Base-by-base conservation (phyloP, 1,284 basidiomycete species). In the Rhodotorula sp. region DNA sequence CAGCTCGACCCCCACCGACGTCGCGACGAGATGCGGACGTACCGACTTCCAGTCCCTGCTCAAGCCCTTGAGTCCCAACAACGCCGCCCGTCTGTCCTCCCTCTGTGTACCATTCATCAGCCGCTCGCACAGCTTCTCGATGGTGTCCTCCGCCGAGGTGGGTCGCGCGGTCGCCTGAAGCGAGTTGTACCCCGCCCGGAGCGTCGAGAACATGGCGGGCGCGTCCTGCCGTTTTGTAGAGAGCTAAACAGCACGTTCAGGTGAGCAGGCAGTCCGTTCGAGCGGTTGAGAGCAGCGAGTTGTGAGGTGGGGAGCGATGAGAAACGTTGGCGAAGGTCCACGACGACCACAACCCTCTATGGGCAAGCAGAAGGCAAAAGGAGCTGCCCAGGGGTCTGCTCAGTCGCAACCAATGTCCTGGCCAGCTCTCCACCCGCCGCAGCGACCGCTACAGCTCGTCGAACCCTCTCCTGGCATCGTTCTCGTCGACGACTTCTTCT, bases 41-140 rank as follows among this genome's bases (percentile, higher is more conserved):
- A 82, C 80, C 69, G 87, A 84, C 79, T 91, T 94, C 84, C 91
- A 93, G 81, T 96, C 94, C 65, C 94, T 86, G 58, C 89, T 85
- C 59, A 98, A 86, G 22, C 94, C 94, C 80, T 98, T 98, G 75
- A 99, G 86, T 0, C 92, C 87, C 54, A 97, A 84, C 15, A 99
- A 88, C 0, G 94, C 90, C 26, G 94, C 94, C 62, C 92, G 86
- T 75, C 94, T 85, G 81, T 98, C 95, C 54, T 94, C 89, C 47
- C 94, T 87, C 47, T 91, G 86, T 0, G 90, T 89, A 3, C 89
- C 87, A 20, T 92, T 91, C 40, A 91, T 89, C 48, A 99, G 87
- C 59, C 92, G 85, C 79, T 96, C 93, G 73, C 89, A 89, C 69
- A 98, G 88, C 74, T 89, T 88, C 57, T 86, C 85, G 76, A 98